Evolutionary conservation across 495 filamentous ascomycete species (phyloP).

Genomic region (Penicillium alfredii): DNA sequence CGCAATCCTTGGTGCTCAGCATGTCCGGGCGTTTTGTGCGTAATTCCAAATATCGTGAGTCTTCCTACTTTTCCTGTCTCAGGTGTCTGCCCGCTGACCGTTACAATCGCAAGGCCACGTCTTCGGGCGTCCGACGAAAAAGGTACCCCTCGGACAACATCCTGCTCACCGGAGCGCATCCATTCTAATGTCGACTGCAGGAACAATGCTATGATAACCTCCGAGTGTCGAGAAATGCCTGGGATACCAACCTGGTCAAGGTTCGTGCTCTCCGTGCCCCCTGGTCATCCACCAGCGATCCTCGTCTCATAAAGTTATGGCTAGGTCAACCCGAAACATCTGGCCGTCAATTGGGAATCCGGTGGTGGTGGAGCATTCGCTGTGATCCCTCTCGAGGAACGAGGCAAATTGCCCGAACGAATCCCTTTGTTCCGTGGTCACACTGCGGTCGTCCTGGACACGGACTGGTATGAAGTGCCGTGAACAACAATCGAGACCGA

Average conservation of each 20-base stretch:
- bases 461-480: constrained; percentile 72
- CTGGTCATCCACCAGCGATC: constrained; percentile 22
- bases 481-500: neutral
- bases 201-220: constrained; percentile 97
- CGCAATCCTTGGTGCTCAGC: constrained; percentile 9
- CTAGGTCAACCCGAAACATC: constrained; percentile 89
- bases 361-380: constrained; percentile 96
- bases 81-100: constrained; percentile 23
- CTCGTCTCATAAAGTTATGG: constrained; percentile 15
- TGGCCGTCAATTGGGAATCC: constrained; percentile 97
- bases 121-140: constrained; percentile 88
- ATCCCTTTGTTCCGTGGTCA: constrained; percentile 94
- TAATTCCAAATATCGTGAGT: constrained; percentile 96
- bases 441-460: constrained; percentile 91
- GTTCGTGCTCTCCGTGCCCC: constrained; percentile 41
- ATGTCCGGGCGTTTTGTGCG: constrained; percentile 98
- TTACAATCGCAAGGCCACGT: constrained; percentile 70
- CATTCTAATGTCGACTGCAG: constrained; percentile 28
- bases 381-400: constrained; percentile 85
- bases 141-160: constrained; percentile 49
- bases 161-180: neutral
- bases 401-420: constrained; percentile 82
- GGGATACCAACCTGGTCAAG: constrained; percentile 98
- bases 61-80: constrained; percentile 6
- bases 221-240: constrained; percentile 90